Percentiles rank a stretch among this genome's conserved stretches.
Conservation (phyloP, 169 alveolate genomes). For the Plasmodium chabaudi region DNA sequence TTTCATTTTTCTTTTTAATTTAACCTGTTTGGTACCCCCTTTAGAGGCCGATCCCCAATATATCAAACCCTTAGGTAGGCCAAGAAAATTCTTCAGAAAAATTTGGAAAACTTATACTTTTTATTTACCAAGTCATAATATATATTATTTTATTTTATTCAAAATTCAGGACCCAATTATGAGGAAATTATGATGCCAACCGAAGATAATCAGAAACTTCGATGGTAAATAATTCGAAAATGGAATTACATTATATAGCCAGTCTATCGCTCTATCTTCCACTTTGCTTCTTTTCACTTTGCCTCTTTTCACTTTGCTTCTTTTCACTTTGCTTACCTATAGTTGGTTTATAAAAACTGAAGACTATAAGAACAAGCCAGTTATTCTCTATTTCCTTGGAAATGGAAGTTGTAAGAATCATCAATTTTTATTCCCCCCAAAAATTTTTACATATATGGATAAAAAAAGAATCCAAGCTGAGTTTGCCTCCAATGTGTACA, state of each 20-base stretch:
- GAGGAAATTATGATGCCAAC: conserved; percentile 17
- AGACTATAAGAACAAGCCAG: conserved; percentile 28
- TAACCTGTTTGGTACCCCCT: not conserved
- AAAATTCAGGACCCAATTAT: conserved; percentile 13
- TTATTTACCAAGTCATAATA: not conserved
- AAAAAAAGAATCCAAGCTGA: not conserved
- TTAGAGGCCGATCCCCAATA: conserved; percentile 3
- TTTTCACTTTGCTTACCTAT: not conserved
- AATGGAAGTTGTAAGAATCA: conserved; percentile 46
- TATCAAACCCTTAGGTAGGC: conserved; percentile 7
- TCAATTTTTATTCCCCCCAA: not conserved
- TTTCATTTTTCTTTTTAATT: not conserved
- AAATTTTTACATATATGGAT: not conserved
- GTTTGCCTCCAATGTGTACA: not conserved
- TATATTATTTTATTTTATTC: not conserved
- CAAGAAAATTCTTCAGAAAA: not conserved
- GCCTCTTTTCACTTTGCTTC: too few species aligned
- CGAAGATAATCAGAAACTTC: not conserved
- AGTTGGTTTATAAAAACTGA: conserved; percentile 55
- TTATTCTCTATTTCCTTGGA: conserved; percentile 43
- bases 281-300: too few species aligned
- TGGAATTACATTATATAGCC: too few species aligned
- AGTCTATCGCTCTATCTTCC: too few species aligned
- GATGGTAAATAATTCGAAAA: not conserved
- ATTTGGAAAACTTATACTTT: not conserved